Conservation (phyloP, 371 early-diverging fungal genomes). For the Rhizopus stolonifer region DNA sequence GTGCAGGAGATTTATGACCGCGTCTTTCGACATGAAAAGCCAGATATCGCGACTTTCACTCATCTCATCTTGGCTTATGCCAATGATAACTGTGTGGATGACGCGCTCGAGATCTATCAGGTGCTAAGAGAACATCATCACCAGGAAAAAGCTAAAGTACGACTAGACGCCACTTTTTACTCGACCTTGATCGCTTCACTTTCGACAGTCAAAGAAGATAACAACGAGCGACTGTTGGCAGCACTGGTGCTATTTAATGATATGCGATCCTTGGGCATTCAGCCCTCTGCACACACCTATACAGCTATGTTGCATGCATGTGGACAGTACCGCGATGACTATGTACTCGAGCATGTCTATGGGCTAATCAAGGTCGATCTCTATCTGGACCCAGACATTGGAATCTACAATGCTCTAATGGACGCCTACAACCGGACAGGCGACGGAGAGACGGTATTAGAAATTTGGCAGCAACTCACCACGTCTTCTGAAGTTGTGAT, state of each 20-base stretch:
- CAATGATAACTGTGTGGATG: constrained; percentile 21
- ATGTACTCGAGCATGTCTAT: constrained; percentile 30
- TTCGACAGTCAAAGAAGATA: background rate
- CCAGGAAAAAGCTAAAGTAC: constrained; percentile 1
- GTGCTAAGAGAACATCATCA: constrained; percentile 21
- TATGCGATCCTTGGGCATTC: constrained; percentile 31
- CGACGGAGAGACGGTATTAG: constrained; percentile 24
- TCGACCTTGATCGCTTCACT: constrained; percentile 21
- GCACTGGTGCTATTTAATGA: constrained; percentile 33
- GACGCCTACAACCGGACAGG: constrained; percentile 34
- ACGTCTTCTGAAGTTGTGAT: background rate
- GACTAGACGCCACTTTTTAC: constrained; percentile 30
- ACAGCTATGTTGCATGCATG: constrained; percentile 30
- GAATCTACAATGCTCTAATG: constrained; percentile 36
- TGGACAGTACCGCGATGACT: constrained; percentile 23
- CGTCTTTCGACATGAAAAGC: constrained; percentile 8
- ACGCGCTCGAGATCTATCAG: constrained; percentile 28
- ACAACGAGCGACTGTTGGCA: constrained; percentile 4
- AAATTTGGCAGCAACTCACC: constrained; percentile 33
- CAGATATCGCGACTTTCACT: constrained; percentile 31
- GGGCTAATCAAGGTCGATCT: constrained; percentile 33
- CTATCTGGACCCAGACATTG: constrained; percentile 34
- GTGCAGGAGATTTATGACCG: constrained; percentile 16
- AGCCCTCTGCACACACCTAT: constrained; percentile 28
- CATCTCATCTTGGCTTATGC: constrained; percentile 31